A percentile compares a stretch with the other conserved stretches of the same genome.
Evolutionary conservation across 495 filamentous ascomycete genomes (phyloP).

Genomic region (Lasiosphaeris hirsuta): DNA sequence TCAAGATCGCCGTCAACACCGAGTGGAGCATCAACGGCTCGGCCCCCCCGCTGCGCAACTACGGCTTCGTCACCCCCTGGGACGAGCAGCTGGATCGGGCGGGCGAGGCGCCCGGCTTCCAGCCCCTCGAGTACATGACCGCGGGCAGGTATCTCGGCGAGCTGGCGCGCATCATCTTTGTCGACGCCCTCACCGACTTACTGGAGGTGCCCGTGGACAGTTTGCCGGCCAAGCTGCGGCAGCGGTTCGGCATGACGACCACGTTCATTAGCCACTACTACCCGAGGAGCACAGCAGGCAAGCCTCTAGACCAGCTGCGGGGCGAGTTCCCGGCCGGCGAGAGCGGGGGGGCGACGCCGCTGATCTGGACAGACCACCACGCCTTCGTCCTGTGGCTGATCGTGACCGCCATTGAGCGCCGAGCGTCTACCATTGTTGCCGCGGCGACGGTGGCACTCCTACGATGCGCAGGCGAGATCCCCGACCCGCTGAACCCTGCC

Average conservation of each 20-base stretch:
- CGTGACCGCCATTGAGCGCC: constrained; percentile 59
- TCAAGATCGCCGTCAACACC: constrained; percentile 74
- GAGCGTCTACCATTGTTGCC: constrained; percentile 69
- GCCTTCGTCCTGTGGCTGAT: constrained; percentile 58
- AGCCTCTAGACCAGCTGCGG: constrained; percentile 50
- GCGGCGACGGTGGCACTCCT: constrained; percentile 68
- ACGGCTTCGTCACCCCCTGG: constrained; percentile 68
- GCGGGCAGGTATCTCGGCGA: constrained; percentile 80
- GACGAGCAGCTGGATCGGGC: constrained; percentile 62
- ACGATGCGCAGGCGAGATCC: constrained; percentile 62
- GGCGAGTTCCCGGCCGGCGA: constrained; percentile 51
- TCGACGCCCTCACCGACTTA: constrained; percentile 59
- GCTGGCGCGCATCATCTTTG: constrained; percentile 67
- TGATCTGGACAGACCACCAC: constrained; percentile 57
- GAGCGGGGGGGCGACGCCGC: constrained; percentile 27
- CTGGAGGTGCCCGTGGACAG: constrained; percentile 31
- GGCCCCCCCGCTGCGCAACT: constrained; percentile 58
- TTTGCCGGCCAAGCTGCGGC: constrained; percentile 58
- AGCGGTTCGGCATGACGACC: constrained; percentile 66
- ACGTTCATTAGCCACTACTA: constrained; percentile 66
- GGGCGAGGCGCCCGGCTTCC: constrained; percentile 72
- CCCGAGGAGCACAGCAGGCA: constrained; percentile 45
- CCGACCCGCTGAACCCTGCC: constrained; percentile 7
- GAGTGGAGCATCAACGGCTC: constrained; percentile 83
- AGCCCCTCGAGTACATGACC: constrained; percentile 87